Conservation (phyloP, 768 basidiomycete species). For the Bullera alba region DNA sequence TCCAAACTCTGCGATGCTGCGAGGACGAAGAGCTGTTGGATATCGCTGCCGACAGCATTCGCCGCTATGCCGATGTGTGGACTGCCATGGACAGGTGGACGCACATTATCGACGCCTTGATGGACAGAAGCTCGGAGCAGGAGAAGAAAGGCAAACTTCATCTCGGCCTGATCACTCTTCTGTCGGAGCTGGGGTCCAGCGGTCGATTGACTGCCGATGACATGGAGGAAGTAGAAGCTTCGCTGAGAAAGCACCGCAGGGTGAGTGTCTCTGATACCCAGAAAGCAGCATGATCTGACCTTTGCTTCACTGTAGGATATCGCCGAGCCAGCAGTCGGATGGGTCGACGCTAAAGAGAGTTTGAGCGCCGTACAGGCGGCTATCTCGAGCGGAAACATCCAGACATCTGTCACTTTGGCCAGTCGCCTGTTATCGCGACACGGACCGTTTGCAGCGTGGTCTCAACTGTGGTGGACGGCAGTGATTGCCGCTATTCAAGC, state of each 20-base stretch:
- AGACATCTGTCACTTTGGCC: slow-evolving; percentile 1
- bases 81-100: slow-evolving; percentile 38
- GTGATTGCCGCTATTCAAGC: slow-evolving; percentile 9
- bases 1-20: slow-evolving; percentile 16
- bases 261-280: slow-evolving; percentile 7
- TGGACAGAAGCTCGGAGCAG: slow-evolving; percentile 18
- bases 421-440: slow-evolving; percentile 16
- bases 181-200: slow-evolving; percentile 17
- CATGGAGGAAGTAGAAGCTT: slow-evolving; percentile 13
- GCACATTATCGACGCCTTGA: slow-evolving; percentile 20
- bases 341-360: slow-evolving; percentile 8
- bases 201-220: slow-evolving; percentile 24
- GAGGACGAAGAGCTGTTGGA: slow-evolving; percentile 27
- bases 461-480: slow-evolving; percentile 14
- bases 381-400: slow-evolving; percentile 2
- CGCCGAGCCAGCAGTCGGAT: neutral
- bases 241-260: slow-evolving; percentile 6
- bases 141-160: slow-evolving; percentile 12
- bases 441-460: slow-evolving; percentile 19
- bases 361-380: slow-evolving; percentile 5
- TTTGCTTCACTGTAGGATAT: neutral
- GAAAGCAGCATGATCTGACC: neutral
- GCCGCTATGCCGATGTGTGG: slow-evolving; percentile 33
- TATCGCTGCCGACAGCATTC: slow-evolving; percentile 24
- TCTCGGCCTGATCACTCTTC: slow-evolving; percentile 7